Conservation (phyloP, 1,139 yeast genomes). For the Yamadazyma dushanensis region DNA sequence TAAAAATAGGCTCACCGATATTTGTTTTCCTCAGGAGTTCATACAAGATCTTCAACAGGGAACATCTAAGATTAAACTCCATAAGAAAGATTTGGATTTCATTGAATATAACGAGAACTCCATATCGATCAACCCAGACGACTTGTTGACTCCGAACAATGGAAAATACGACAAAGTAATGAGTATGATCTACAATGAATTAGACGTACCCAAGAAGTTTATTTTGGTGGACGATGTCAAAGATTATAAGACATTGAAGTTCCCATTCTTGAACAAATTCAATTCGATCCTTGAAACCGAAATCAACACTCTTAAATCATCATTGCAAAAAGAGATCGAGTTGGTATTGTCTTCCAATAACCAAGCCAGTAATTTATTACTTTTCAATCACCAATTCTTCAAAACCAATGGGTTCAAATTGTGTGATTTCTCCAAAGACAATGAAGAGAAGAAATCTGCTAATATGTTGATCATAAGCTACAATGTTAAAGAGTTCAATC, state of each 20-base stretch:
- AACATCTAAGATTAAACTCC: constrained; percentile 31
- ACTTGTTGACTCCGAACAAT: constrained; percentile 10
- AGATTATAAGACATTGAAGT: constrained; percentile 30
- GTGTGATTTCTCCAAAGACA: constrained; percentile 23
- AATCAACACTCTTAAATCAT: constrained; percentile 28
- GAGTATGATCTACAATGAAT: constrained; percentile 21
- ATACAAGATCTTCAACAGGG: constrained; percentile 40
- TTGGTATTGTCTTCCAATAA: constrained; percentile 23
- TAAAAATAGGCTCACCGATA: constrained; percentile 19
- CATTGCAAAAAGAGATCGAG: constrained; percentile 35
- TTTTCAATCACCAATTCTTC: constrained; percentile 26
- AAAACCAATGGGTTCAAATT: constrained; percentile 30
- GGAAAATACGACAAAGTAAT: constrained; percentile 11
- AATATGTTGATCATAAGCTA: constrained; percentile 25
- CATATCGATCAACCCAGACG: constrained; percentile 15
- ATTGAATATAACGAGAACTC: constrained; percentile 29
- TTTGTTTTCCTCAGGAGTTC: constrained; percentile 39
- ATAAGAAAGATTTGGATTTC: constrained; percentile 42
- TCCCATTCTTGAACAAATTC: constrained; percentile 20
- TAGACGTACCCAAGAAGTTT: constrained; percentile 29
- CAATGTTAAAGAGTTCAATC: constrained; percentile 32
- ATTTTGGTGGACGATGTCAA: constrained; percentile 29
- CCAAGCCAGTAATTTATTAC: constrained; percentile 20
- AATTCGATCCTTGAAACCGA: constrained; percentile 32
- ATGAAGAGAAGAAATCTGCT: constrained; percentile 12